A percentile compares a stretch with the other conserved stretches of the same genome.
Conservation (phyloP, 2,329 filamentous ascomycete genomes). For the Alternaria metachromatica region DNA sequence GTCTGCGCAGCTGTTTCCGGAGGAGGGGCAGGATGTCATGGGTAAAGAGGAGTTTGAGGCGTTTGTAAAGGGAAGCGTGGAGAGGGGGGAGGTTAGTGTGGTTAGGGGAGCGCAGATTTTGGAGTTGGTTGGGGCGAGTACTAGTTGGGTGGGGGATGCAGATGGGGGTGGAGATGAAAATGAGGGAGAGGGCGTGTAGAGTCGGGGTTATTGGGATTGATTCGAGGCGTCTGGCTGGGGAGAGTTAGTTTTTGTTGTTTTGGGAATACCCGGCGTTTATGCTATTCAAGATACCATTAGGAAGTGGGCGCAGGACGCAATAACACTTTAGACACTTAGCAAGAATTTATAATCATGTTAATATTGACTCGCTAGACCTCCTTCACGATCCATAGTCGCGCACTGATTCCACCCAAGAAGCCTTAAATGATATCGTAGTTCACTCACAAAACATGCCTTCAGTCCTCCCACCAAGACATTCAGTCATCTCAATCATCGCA, state of each 20-base stretch:
- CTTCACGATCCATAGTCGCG: background rate
- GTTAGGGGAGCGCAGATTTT: background rate
- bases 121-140: background rate
- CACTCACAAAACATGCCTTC: background rate
- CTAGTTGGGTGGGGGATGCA: background rate
- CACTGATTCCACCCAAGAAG: background rate
- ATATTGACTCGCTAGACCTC: background rate
- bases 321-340: background rate
- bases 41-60: background rate
- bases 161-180: background rate
- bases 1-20: background rate
- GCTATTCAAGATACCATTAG: background rate
- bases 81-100: background rate
- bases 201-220: background rate
- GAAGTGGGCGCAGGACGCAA: background rate
- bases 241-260: background rate
- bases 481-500: slow-evolving; percentile 5
- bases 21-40: background rate
- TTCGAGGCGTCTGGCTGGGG: background rate
- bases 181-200: background rate
- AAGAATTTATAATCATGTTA: background rate
- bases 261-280: background rate
- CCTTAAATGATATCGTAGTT: background rate
- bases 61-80: background rate
- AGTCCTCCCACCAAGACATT: background rate